These are phyloP conservation scores for Penstemon eatonii DNA, from an alignment of 257 asterid species.

Conservation along the genomic window DNA sequence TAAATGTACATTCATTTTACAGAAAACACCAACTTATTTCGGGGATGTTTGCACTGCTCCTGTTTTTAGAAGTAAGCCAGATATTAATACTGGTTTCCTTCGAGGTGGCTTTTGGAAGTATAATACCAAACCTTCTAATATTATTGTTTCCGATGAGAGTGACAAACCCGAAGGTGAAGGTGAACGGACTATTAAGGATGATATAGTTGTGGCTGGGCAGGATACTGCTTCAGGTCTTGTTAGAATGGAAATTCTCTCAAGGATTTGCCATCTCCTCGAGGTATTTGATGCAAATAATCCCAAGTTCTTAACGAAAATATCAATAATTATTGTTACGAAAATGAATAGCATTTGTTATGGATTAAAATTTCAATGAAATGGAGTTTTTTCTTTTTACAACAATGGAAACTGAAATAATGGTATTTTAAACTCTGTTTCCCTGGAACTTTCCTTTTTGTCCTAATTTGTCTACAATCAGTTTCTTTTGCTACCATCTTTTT, in stretches of 20 bases:
- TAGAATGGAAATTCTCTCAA: slow-evolving; percentile 87
- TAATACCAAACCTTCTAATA: slow-evolving; percentile 76
- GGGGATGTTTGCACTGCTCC: slow-evolving; percentile 76
- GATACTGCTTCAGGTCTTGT: slow-evolving; percentile 94
- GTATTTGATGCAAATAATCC: slow-evolving; percentile 42
- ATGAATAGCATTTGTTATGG: neutral
- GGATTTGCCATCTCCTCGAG: slow-evolving; percentile 81
- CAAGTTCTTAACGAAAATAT: slow-evolving; percentile 8
- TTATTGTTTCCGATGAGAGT: slow-evolving; percentile 40
- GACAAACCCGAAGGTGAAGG: slow-evolving; percentile 58
- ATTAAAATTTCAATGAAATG: too few relatives aligned
- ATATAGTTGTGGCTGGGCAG: slow-evolving; percentile 80
- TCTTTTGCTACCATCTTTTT: too few relatives aligned
- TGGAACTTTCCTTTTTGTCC: too few relatives aligned
- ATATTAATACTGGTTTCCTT: slow-evolving; percentile 71
- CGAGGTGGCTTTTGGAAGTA: slow-evolving; percentile 99
- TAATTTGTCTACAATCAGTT: too few relatives aligned
- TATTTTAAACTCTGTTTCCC: too few relatives aligned
- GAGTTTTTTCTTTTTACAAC: too few relatives aligned
- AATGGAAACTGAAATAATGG: too few relatives aligned
- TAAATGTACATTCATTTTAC: slow-evolving; percentile 34
- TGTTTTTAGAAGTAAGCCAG: slow-evolving; percentile 85
- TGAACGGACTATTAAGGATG: slow-evolving; percentile 82
- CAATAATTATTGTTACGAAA: slow-evolving; percentile 16
- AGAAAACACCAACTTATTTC: slow-evolving; percentile 58